phyloP scores from a whole-genome alignment of 352 stramenopile species.

The Phytophthora melonis region DNA sequence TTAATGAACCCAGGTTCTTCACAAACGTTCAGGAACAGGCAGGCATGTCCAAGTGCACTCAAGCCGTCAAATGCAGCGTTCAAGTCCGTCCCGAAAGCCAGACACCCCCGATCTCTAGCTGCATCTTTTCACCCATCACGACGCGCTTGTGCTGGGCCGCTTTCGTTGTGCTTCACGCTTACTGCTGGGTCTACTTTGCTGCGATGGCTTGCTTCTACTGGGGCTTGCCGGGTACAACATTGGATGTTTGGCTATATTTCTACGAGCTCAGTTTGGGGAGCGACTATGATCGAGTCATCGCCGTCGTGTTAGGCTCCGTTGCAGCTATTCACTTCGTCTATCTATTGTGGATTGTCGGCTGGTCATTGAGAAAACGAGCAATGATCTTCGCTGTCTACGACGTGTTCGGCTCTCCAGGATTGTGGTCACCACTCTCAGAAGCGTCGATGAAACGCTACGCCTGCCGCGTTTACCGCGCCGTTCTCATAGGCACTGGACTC shows the following conservation, averaged over 20 bases:
- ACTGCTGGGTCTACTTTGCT: constrained; percentile 16
- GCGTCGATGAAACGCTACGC: background rate
- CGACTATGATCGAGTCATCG: constrained; percentile 19
- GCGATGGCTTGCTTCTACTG: constrained; percentile 18
- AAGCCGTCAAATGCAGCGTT: background rate
- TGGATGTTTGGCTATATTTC: constrained; percentile 29
- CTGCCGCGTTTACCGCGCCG: background rate
- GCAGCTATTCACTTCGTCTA: constrained; percentile 13
- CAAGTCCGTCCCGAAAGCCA: background rate
- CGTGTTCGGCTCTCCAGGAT: constrained; percentile 6
- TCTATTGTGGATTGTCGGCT: constrained; percentile 17
- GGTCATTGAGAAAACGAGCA: constrained; percentile 6
- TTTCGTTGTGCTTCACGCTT: constrained; percentile 14
- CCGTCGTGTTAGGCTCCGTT: constrained; percentile 7
- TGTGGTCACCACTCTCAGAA: background rate
- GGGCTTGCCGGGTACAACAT: constrained; percentile 19
- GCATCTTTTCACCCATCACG: background rate
- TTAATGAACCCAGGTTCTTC: background rate
- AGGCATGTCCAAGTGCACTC: background rate
- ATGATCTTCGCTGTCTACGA: constrained; percentile 31
- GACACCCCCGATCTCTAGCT: background rate
- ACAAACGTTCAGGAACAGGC: background rate
- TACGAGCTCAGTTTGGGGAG: constrained; percentile 17
- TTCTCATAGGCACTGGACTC: constrained; percentile 13
- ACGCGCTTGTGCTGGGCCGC: constrained; percentile 4